These are phyloP conservation scores for Mucor plumbeus DNA, from an alignment of 371 early-diverging fungal species.

Conservation along the genomic window DNA sequence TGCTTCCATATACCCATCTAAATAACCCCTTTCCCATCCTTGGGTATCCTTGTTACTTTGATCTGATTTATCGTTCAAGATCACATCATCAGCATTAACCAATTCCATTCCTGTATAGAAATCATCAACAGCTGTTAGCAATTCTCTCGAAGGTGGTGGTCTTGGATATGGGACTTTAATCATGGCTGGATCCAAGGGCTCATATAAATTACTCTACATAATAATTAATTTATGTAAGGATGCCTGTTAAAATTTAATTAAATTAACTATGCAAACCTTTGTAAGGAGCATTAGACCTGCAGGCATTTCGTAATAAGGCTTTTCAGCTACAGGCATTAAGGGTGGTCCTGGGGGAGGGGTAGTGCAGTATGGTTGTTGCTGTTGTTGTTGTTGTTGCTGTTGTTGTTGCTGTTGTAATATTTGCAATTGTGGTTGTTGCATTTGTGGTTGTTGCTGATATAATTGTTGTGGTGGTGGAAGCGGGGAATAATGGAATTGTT, in stretches of 20 bases:
- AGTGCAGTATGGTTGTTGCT: background rate
- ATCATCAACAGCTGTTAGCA: constrained; percentile 44
- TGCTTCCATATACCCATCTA: constrained; percentile 46
- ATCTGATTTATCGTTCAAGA: constrained; percentile 30
- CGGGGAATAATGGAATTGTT: background rate
- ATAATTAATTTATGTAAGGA: background rate
- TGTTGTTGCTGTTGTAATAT: background rate
- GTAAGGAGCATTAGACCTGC: constrained; percentile 62
- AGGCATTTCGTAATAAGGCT: constrained; percentile 59
- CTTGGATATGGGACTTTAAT: constrained; percentile 41
- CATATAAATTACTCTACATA: constrained; percentile 41
- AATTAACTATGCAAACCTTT: constrained; percentile 37
- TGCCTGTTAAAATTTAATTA: background rate
- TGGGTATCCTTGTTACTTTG: constrained; percentile 45
- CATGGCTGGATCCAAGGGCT: constrained; percentile 46
- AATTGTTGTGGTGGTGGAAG: background rate
- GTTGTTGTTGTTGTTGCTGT: background rate
- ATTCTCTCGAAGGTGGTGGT: constrained; percentile 30
- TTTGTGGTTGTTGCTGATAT: background rate
- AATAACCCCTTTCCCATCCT: constrained; percentile 65
- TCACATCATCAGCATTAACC: constrained; percentile 21
- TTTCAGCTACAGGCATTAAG: constrained; percentile 8
- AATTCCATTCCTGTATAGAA: constrained; percentile 55
- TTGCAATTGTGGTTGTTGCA: no score
- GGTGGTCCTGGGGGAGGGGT: background rate